phyloP scores from a whole-genome alignment of 1,284 basidiomycete genomes.

The Hortiboletus rubellus region DNA sequence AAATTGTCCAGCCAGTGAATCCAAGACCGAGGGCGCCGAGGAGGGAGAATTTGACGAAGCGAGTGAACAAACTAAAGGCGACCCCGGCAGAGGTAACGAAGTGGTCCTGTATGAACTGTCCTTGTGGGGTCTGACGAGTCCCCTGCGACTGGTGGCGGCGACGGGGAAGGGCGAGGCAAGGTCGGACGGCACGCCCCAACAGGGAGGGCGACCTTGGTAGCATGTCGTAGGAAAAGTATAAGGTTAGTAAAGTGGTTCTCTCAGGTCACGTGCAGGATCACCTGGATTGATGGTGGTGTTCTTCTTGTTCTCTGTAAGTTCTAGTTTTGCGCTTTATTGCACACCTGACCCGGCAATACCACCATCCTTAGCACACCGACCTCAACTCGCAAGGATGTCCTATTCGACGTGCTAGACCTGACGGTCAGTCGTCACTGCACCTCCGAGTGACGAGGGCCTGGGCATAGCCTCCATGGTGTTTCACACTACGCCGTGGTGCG shows the following conservation, averaged over 20 bases:
- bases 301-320: too few species aligned
- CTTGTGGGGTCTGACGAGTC: constrained; percentile 2
- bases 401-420: background rate
- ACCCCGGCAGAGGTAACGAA: constrained; percentile 38
- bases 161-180: background rate
- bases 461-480: background rate
- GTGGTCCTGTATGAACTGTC: constrained; percentile 37
- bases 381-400: too few species aligned
- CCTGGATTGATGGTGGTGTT: too few species aligned
- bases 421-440: background rate
- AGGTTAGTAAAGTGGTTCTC: background rate
- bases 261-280: background rate
- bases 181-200: constrained; percentile 1
- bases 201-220: constrained; percentile 7
- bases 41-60: constrained; percentile 42
- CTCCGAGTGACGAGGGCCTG: too few species aligned
- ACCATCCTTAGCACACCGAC: too few species aligned
- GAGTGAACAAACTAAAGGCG: constrained; percentile 40
- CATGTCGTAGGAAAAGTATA: constrained; percentile 5
- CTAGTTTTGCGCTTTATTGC: too few species aligned
- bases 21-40: constrained; percentile 42
- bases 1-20: constrained; percentile 43
- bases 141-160: constrained; percentile 21
- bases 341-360: too few species aligned
- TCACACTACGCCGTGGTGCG: background rate